phyloP scores from a whole-genome alignment of 495 filamentous ascomycete species.

The Bathelium albidoporum region DNA sequence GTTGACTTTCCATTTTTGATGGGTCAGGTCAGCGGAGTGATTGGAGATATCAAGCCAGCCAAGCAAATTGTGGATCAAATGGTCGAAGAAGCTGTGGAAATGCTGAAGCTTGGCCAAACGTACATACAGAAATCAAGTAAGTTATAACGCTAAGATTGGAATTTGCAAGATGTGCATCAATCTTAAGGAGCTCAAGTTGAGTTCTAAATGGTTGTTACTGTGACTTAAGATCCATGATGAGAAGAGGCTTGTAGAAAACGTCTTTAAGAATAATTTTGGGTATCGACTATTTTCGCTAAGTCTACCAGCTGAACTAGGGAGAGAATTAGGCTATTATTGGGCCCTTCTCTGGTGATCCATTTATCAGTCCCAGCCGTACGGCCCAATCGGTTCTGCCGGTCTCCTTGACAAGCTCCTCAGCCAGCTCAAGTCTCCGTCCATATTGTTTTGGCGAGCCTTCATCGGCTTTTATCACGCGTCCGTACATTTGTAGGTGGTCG shows the following conservation, averaged over 20 bases:
- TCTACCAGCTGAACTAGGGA: no score
- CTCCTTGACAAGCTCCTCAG: slow-evolving; percentile 30
- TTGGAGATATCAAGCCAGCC: slow-evolving; percentile 67
- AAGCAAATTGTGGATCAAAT: slow-evolving; percentile 74
- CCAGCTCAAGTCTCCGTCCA: slow-evolving; percentile 29
- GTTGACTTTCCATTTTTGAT: slow-evolving; percentile 79
- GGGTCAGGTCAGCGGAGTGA: slow-evolving; percentile 80
- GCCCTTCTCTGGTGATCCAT: background rate
- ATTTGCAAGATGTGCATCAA: background rate
- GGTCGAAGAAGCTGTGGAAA: slow-evolving; percentile 65
- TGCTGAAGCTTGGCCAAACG: slow-evolving; percentile 47
- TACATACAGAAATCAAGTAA: slow-evolving; percentile 39
- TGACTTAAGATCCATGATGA: no score
- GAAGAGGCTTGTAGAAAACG: no score
- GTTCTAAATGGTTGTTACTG: no score
- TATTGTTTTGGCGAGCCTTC: slow-evolving; percentile 23
- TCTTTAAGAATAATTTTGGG: no score
- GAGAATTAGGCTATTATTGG: background rate
- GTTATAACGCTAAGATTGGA: slow-evolving; percentile 23
- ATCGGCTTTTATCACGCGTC: slow-evolving; percentile 17
- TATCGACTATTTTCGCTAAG: no score
- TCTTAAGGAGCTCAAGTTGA: no score
- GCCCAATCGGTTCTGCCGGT: slow-evolving; percentile 33
- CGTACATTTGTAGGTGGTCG: slow-evolving; percentile 24
- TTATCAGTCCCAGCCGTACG: slow-evolving; percentile 28